These are phyloP conservation scores for Pittosporum tobira DNA, from an alignment of 129 eudicot species.

Conservation along the genomic window DNA sequence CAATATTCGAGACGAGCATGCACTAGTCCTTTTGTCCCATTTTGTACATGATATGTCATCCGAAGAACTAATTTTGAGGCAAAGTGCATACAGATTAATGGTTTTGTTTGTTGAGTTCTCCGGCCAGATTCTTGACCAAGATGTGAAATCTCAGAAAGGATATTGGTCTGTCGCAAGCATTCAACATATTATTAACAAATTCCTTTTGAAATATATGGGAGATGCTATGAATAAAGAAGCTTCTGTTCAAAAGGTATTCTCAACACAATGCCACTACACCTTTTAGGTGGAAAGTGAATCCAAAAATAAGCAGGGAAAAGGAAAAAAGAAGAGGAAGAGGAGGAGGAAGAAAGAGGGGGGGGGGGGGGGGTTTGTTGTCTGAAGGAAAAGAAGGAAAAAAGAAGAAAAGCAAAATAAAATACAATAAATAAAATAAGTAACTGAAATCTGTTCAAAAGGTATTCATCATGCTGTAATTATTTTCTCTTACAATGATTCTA, in stretches of 20 bases:
- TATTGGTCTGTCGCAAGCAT: conserved; percentile 43
- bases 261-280: no score
- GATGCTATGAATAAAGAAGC: conserved; percentile 62
- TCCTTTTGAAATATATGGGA: conserved; percentile 77
- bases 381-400: no score
- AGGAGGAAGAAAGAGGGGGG: no score
- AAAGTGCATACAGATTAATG: conserved; percentile 60
- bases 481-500: not conserved
- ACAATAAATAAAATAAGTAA: no score
- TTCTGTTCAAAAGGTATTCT: conserved; percentile 51
- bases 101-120: conserved; percentile 58
- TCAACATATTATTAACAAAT: conserved; percentile 37
- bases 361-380: no score
- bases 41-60: conserved; percentile 83
- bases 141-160: conserved; percentile 12
- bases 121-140: conserved; percentile 32
- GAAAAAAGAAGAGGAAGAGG: no score
- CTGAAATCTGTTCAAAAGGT: conserved; percentile 36
- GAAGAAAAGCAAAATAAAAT: no score
- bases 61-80: conserved; percentile 58
- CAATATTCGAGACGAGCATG: conserved; percentile 42
- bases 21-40: conserved; percentile 62
- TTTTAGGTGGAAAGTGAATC: no score
- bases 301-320: no score
- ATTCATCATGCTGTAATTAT: not conserved